phyloP scores from a whole-genome alignment of 306 rosid genomes.

The Styphnolobium japonicum region DNA sequence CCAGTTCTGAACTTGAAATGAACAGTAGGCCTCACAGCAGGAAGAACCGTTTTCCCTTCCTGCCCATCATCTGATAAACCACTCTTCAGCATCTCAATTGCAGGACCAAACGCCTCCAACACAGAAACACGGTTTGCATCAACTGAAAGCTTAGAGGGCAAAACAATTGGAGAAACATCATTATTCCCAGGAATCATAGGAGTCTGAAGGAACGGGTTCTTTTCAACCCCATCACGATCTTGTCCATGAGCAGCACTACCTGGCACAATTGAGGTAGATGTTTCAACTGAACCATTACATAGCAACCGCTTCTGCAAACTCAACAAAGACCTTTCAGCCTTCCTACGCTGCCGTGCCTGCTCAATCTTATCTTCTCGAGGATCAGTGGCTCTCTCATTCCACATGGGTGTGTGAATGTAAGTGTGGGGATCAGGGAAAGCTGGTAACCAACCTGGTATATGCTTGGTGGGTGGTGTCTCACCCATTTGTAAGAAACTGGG shows the following conservation, averaged over 20 bases:
- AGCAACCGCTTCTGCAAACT: constrained; percentile 81
- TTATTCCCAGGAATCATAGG: constrained; percentile 37
- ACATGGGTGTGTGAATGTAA: constrained; percentile 69
- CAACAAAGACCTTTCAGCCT: constrained; percentile 86
- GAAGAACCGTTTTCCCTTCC: constrained; percentile 51
- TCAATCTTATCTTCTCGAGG: constrained; percentile 82
- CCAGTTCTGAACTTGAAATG: constrained; percentile 69
- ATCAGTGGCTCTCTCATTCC: constrained; percentile 72
- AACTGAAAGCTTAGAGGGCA: constrained; percentile 34
- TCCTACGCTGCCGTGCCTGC: constrained; percentile 84
- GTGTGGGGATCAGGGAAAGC: constrained; percentile 95
- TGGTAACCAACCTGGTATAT: constrained; percentile 87
- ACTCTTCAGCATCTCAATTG: constrained; percentile 63
- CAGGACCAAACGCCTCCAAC: constrained; percentile 86
- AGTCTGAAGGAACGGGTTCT: constrained; percentile 38
- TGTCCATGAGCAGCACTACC: constrained; percentile 25
- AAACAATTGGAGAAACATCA: constrained; percentile 43
- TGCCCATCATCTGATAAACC: constrained; percentile 53
- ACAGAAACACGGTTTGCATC: constrained; percentile 52
- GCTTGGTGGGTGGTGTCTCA: constrained; percentile 67
- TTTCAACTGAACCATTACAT: constrained; percentile 35
- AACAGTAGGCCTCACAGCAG: constrained; percentile 61
- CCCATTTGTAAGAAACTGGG: constrained; percentile 76
- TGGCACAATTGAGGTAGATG: constrained; percentile 14
- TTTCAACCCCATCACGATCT: constrained; percentile 32